phyloP scores from a whole-genome alignment of 768 basidiomycete species.

The Psilocybe subaeruginosa region DNA sequence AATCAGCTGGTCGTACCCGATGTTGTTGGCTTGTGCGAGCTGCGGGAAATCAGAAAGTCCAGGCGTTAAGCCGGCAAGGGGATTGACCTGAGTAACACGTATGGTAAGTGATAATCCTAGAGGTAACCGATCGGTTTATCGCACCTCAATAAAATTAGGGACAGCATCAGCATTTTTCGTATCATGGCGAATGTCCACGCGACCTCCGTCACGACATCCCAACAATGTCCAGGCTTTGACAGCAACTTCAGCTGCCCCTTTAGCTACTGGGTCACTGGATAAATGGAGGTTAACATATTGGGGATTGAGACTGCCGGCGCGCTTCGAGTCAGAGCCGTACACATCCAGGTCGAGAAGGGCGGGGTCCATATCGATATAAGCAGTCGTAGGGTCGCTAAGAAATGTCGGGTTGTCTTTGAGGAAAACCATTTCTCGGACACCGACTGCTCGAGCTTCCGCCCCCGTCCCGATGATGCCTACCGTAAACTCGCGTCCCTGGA shows the following conservation, averaged over 20 bases:
- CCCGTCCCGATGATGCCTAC: constrained; percentile 28
- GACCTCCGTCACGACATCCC: constrained; percentile 26
- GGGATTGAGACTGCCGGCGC: constrained; percentile 11
- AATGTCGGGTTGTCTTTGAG: constrained; percentile 14
- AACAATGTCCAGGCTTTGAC: constrained; percentile 20
- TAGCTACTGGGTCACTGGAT: constrained; percentile 14
- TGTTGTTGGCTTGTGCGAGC: constrained; percentile 10
- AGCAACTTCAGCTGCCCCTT: constrained; percentile 15
- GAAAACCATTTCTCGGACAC: constrained; percentile 23
- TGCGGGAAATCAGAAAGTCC: constrained; percentile 6
- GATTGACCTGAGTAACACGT: constrained; percentile 7
- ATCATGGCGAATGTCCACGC: constrained; percentile 22
- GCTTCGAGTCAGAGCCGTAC: constrained; percentile 19
- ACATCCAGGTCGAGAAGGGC: constrained; percentile 18
- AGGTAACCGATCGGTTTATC: constrained; percentile 15
- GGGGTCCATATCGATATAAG: constrained; percentile 10
- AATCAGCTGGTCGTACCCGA: constrained; percentile 7
- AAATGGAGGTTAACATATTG: constrained; percentile 14
- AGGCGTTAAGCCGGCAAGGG: constrained; percentile 9
- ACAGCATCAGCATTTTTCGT: constrained; percentile 3
- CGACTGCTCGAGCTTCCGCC: constrained; percentile 18
- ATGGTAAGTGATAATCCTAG: not conserved
- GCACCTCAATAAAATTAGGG: constrained; percentile 19
- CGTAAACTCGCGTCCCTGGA: constrained; percentile 27
- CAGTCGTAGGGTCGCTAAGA: constrained; percentile 9